Conservation (phyloP, 345 rosid genomes). For the Hibiscus mutabilis region DNA sequence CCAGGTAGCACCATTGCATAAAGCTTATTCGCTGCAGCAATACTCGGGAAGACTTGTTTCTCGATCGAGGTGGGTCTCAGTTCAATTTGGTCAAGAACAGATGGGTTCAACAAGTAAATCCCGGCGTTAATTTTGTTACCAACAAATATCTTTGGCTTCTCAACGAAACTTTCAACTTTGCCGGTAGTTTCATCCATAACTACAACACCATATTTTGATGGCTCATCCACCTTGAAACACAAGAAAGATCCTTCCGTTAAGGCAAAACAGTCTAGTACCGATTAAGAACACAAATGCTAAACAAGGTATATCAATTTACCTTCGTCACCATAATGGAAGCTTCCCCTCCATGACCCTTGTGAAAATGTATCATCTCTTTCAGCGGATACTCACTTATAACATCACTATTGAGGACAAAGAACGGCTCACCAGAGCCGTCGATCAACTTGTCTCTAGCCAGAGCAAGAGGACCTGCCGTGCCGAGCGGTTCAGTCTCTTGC, state of each 20-base stretch:
- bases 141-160: slow-evolving; percentile 67
- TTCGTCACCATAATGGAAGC: slow-evolving; percentile 87
- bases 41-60: slow-evolving; percentile 74
- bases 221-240: slow-evolving; percentile 58
- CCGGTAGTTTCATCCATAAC: slow-evolving; percentile 66
- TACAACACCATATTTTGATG: slow-evolving; percentile 81
- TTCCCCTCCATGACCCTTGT: slow-evolving; percentile 64
- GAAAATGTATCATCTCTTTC: slow-evolving; percentile 59
- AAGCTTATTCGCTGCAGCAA: slow-evolving; percentile 60
- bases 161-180: slow-evolving; percentile 61
- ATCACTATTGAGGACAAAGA: slow-evolving; percentile 81
- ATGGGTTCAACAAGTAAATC: slow-evolving; percentile 64
- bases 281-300: background rate
- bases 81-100: slow-evolving; percentile 62
- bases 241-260: background rate
- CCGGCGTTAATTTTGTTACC: slow-evolving; percentile 89
- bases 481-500: slow-evolving; percentile 81
- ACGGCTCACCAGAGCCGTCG: slow-evolving; percentile 22
- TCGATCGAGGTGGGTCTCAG: slow-evolving; percentile 76
- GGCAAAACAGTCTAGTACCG: background rate
- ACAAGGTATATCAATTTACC: slow-evolving; percentile 41
- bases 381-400: slow-evolving; percentile 74
- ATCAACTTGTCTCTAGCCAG: slow-evolving; percentile 55
- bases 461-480: slow-evolving; percentile 84
- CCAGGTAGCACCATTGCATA: slow-evolving; percentile 75